Evolutionary conservation across 306 rosid genomes (phyloP), one percentile per base, ranked within the genome.

Genomic region (Herpetospermum pedunculosum): DNA sequence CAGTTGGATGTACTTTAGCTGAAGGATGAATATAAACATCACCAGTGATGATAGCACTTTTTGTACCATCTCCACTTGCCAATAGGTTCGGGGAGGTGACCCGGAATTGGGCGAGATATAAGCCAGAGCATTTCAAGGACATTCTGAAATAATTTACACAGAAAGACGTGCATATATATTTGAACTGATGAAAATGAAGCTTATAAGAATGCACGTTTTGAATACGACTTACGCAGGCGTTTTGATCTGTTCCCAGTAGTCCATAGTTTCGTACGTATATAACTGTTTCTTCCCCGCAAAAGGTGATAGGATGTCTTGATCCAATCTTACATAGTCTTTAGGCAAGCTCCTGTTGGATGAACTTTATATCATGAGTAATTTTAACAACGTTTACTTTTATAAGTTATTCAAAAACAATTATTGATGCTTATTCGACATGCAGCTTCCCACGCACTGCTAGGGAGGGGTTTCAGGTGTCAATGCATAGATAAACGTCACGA

Each of bases 191-290:
- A 37, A 72, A 43, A 72, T 68, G 43, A 74, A 71, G 48, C 72
- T 38, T 32, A 37, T 63, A 14, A 81, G 32, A 81, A 30, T 34
- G 4, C 72, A 47, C 38, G 74, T 57, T 46, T 9, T 0, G 28
- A n/a, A 76, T 13, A 5, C 67, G 60, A 76, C 82, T 78, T 79
- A 91, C 97, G 91, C 99, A 8, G 99, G 96, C 82, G 96, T 94
- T 82, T 94, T 94, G 74, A 94, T 94, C 78, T 94, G 99, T 83
- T 94, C 99, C 99, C 96, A 94, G 78, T 88, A 91, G 81, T 91
- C 96, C 84, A 8, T 75, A 58, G 91, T 88, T 84, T 94, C 97
- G 63, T 94, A 85, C 16, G 96, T 88, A 60, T 87, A 91, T 32
- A 94, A 84, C 80, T 91, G 91, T 67, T 91, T 88, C 90, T 94